Evolutionary conservation across 805 yeast species (phyloP).

Genomic region (Starmerella floricola): DNA sequence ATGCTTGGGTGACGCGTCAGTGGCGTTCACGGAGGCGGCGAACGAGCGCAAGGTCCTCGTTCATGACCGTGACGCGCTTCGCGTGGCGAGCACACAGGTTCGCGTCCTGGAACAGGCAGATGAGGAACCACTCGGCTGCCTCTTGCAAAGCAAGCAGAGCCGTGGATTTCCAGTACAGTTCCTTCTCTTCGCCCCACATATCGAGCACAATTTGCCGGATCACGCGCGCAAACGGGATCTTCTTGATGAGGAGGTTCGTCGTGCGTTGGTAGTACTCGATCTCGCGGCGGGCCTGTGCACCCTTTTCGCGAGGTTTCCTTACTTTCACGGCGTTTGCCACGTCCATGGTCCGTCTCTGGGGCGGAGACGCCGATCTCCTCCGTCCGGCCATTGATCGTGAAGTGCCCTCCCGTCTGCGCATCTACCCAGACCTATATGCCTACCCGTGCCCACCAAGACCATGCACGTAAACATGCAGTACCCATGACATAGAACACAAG

Average conservation of each 20-base stretch:
- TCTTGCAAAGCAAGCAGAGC: slow-evolving; percentile 98
- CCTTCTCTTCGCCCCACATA: slow-evolving; percentile 49
- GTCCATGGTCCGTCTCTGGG: not conserved
- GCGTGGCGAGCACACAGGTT: slow-evolving; percentile 98
- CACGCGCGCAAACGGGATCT: slow-evolving; percentile 93
- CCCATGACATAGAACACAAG: too few species aligned
- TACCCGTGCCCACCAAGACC: too few species aligned
- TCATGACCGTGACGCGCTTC: slow-evolving; percentile 96
- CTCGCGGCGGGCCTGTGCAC: slow-evolving; percentile 65
- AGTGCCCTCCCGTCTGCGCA: too few species aligned
- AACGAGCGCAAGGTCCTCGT: slow-evolving; percentile 95
- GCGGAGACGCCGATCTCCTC: not conserved
- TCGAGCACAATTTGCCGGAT: slow-evolving; percentile 94
- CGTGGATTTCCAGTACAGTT: slow-evolving; percentile 86
- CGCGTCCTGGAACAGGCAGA: slow-evolving; percentile 92
- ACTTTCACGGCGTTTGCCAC: slow-evolving; percentile 1
- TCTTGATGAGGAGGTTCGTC: slow-evolving; percentile 88
- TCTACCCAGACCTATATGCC: too few species aligned
- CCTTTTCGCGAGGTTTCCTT: not conserved
- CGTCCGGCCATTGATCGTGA: not conserved
- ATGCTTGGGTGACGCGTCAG: slow-evolving; percentile 30
- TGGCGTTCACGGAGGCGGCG: slow-evolving; percentile 80
- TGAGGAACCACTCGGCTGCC: slow-evolving; percentile 96
- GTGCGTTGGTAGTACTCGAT: slow-evolving; percentile 96
- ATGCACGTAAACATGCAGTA: too few species aligned